These are phyloP conservation scores for Kitagawia praeruptora DNA, from an alignment of 129 eudicot genomes.

Conservation along the genomic window DNA sequence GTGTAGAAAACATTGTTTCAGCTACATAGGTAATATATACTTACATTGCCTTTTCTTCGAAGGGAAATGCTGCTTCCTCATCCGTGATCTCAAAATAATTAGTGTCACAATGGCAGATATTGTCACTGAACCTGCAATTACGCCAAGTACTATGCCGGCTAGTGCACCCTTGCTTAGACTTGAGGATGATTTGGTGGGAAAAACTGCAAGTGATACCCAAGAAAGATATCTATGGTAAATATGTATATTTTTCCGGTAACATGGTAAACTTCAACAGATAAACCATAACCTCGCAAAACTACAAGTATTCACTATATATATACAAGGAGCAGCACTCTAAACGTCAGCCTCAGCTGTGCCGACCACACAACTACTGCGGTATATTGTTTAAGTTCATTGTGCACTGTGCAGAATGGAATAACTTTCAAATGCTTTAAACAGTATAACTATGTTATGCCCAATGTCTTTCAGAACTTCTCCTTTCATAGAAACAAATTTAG, in stretches of 20 bases:
- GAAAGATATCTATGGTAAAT: not conserved
- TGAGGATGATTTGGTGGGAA: constrained; percentile 39
- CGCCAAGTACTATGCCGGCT: constrained; percentile 69
- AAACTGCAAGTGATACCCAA: constrained; percentile 22
- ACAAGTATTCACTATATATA: not conserved
- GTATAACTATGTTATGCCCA: not conserved
- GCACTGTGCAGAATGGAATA: not conserved
- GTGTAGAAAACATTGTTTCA: not conserved
- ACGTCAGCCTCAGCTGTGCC: too few relatives aligned
- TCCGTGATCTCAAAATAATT: constrained; percentile 33
- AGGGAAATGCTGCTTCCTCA: constrained; percentile 30
- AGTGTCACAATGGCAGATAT: constrained; percentile 57
- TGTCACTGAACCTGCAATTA: constrained; percentile 52
- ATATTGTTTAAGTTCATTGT: not conserved
- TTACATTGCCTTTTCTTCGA: constrained; percentile 52
- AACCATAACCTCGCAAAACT: not conserved
- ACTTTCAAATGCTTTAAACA: not conserved
- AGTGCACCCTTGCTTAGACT: constrained; percentile 78
- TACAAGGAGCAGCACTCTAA: too few relatives aligned
- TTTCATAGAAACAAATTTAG: not conserved
- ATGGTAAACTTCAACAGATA: not conserved
- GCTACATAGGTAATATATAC: constrained; percentile 18
- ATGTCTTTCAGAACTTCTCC: not conserved
- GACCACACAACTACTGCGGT: not conserved
- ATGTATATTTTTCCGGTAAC: not conserved